These are phyloP conservation scores for Aspergillus unguis DNA, from an alignment of 2,329 filamentous ascomycete genomes.

Conservation along the genomic window DNA sequence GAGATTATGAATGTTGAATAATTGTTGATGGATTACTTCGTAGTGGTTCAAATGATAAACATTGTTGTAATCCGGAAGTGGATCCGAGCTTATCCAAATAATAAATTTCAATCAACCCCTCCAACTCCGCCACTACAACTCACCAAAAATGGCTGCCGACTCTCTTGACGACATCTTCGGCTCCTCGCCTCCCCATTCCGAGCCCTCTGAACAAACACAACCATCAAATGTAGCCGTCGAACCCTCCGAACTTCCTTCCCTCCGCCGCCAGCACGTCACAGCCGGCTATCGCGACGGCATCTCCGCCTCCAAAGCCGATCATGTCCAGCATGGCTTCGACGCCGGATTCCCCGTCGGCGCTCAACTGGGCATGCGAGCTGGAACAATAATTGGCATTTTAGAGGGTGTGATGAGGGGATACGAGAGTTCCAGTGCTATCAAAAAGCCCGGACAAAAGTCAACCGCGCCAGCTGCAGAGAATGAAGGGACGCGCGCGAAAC, in stretches of 20 bases:
- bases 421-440: conserved; percentile 26
- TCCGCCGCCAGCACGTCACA: conserved; percentile 74
- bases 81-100: too few species aligned
- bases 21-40: too few species aligned
- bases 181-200: conserved; percentile 32
- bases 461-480: conserved; percentile 10
- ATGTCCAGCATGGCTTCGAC: conserved; percentile 85
- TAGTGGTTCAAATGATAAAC: too few species aligned
- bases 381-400: conserved; percentile 71
- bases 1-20: too few species aligned
- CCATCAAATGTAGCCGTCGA: conserved; percentile 23
- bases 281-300: conserved; percentile 90
- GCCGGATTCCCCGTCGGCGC: conserved; percentile 84
- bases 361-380: conserved; percentile 69
- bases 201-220: not conserved
- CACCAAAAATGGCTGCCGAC: conserved; percentile 3
- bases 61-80: too few species aligned
- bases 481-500: conserved; percentile 19
- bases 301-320: conserved; percentile 67
- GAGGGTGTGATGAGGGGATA: conserved; percentile 60
- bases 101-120: not conserved
- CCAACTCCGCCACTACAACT: not conserved
- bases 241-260: conserved; percentile 68
- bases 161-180: conserved; percentile 44
- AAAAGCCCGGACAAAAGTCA: conserved; percentile 23